Evolutionary conservation across 2,329 filamentous ascomycete genomes (phyloP).

Genomic region (Fusarium torulosum): DNA sequence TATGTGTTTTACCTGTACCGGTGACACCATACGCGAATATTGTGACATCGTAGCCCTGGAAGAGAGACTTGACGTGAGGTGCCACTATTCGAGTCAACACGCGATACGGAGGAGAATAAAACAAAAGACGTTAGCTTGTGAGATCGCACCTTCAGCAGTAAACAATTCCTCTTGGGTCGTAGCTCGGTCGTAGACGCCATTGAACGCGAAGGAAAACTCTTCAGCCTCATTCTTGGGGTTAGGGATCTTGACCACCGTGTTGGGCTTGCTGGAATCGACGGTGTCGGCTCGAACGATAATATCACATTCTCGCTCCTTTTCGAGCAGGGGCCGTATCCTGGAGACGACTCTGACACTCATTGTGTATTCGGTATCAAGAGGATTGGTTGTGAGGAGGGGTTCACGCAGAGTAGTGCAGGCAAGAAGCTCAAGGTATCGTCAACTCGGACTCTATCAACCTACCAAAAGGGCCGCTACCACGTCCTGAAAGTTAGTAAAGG

Average conservation of each 20-base stretch:
- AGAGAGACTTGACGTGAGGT: slow-evolving; percentile 90
- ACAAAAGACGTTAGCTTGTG: slow-evolving; percentile 16
- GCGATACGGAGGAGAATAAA: slow-evolving; percentile 14
- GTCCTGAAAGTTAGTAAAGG: slow-evolving; percentile 39
- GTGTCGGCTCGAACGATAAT: slow-evolving; percentile 81
- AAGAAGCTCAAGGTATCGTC: slow-evolving; percentile 31
- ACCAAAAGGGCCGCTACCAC: slow-evolving; percentile 44
- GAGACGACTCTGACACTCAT: slow-evolving; percentile 88
- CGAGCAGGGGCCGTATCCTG: slow-evolving; percentile 87
- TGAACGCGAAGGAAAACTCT: slow-evolving; percentile 95
- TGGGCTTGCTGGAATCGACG: slow-evolving; percentile 70
- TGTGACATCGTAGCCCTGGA: slow-evolving; percentile 88
- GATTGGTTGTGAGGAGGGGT: slow-evolving; percentile 26
- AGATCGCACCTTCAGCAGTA: slow-evolving; percentile 80
- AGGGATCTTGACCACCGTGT: slow-evolving; percentile 84
- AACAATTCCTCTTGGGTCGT: slow-evolving; percentile 90
- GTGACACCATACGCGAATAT: slow-evolving; percentile 95
- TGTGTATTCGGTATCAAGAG: slow-evolving; percentile 19
- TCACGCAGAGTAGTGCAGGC: slow-evolving; percentile 19
- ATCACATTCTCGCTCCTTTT: slow-evolving; percentile 87
- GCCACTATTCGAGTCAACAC: slow-evolving; percentile 70
- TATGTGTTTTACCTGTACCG: slow-evolving; percentile 94
- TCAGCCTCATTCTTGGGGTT: slow-evolving; percentile 93
- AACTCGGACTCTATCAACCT: slow-evolving; percentile 43
- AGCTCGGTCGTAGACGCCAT: slow-evolving; percentile 85